Evolutionary conservation across 768 basidiomycete species (phyloP).

Genomic region (Dendrothele bispora): DNA sequence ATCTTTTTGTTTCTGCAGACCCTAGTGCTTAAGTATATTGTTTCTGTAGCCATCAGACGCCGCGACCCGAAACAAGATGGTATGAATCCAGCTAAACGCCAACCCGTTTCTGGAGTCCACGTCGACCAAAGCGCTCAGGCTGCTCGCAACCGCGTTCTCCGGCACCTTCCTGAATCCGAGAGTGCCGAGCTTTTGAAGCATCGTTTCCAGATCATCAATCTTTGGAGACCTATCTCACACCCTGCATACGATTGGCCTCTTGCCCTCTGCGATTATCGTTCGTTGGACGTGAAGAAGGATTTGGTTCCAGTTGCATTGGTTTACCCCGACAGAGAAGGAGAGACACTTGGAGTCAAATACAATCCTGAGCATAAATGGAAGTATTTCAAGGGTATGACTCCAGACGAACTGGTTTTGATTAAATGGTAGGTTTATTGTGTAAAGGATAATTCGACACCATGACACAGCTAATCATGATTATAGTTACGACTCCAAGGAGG

Average conservation of each 20-base stretch:
- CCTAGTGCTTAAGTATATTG: not conserved
- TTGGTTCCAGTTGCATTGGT: slow-evolving; percentile 24
- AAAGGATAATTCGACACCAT: not conserved
- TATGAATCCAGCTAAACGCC: slow-evolving; percentile 26
- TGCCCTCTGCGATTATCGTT: slow-evolving; percentile 28
- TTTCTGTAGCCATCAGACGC: slow-evolving; percentile 22
- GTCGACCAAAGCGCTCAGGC: slow-evolving; percentile 30
- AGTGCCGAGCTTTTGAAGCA: slow-evolving; percentile 19
- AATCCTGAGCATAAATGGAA: slow-evolving; percentile 31
- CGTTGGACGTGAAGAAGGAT: slow-evolving; percentile 21
- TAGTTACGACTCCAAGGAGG: slow-evolving; percentile 41
- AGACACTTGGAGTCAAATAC: slow-evolving; percentile 30
- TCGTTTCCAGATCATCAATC: slow-evolving; percentile 33
- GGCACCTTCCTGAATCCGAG: slow-evolving; percentile 26
- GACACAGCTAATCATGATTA: not conserved
- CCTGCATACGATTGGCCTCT: slow-evolving; percentile 28
- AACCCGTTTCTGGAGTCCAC: slow-evolving; percentile 39
- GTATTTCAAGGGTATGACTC: slow-evolving; percentile 17
- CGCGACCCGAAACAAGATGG: slow-evolving; percentile 18
- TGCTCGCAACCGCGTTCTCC: slow-evolving; percentile 23
- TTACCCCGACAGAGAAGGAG: slow-evolving; percentile 29
- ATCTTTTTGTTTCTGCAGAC: not conserved
- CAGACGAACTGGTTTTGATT: slow-evolving; percentile 28
- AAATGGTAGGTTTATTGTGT: slow-evolving; percentile 25
- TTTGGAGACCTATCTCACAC: slow-evolving; percentile 33